Base-by-base conservation (phyloP, 768 basidiomycete genomes). In the Mycena kentingensis region DNA sequence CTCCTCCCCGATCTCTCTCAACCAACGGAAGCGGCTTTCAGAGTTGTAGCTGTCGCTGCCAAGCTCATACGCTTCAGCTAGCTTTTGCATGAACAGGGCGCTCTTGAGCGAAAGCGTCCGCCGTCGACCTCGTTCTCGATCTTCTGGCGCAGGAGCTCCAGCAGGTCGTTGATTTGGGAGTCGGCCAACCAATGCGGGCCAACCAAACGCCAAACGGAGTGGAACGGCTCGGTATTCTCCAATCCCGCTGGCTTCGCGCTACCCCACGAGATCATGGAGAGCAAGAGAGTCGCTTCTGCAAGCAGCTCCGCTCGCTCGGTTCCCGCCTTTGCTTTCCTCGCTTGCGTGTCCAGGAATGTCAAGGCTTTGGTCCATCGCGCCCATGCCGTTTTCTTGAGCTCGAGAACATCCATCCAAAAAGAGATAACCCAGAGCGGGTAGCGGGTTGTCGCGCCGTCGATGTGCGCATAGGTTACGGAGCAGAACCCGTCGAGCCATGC, bases 341-440 rank as follows among this genome's bases (percentile, higher is more conserved):
- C 45, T n/a, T n/a, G 34, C 46, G 39, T 5, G 7, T 15, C 27
- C 13, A 54, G 21, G 45, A 46, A 54, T n/a, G 39, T 43, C 18
- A 34, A 43, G n/a, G 21, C 16, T 10, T n/a, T 47, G 16, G 47
- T 16, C 36, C 46, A 48, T 5, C 6, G 18, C 18, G 15, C 42
- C 13, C 47, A 6, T n/a, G 44, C 34, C 18, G 48, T 43, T 4
- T 18, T 38, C 47, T 54, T 54, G 42, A 57, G 42, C 26, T 46
- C 51, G 4, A 49, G n/a, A 7, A 51, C 28, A 25, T 4, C n/a
- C 8, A 21, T 27, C 51, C 57, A 58, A 35, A 47, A 50, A 1
- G 45, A 41, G 4, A 52, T 16, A 5, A 52, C 32, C 51, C 51
- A 57, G 2, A 57, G 42, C 15, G 55, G 51, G 38, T 34, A 44